Percentiles rank a stretch among this genome's conserved stretches.
phyloP scores from a whole-genome alignment of 176 grass and related monocot genomes.

The Hordeum marinum region DNA sequence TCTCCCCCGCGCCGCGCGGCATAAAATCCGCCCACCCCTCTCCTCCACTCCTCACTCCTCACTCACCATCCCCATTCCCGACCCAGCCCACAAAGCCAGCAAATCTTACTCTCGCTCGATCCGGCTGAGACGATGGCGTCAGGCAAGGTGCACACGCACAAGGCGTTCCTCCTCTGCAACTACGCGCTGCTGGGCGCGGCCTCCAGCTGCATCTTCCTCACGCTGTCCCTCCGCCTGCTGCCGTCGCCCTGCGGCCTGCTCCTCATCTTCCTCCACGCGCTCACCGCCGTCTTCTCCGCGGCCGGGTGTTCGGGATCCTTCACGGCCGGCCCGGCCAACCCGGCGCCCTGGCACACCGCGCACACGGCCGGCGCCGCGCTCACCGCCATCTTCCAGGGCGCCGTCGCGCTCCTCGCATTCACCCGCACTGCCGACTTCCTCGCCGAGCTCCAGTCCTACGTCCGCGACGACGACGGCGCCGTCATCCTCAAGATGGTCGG shows the following conservation, averaged over 20 bases:
- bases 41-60: neutral
- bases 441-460: slow-evolving; percentile 73
- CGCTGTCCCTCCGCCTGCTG: slow-evolving; percentile 61
- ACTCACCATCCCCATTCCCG: neutral
- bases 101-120: neutral
- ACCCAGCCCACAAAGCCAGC: neutral
- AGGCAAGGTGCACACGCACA: slow-evolving; percentile 44
- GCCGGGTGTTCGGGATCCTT: slow-evolving; percentile 56
- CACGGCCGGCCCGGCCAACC: slow-evolving; percentile 35
- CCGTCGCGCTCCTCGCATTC: slow-evolving; percentile 64
- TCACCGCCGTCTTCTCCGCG: slow-evolving; percentile 69
- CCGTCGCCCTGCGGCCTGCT: slow-evolving; percentile 70
- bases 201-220: slow-evolving; percentile 83
- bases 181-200: slow-evolving; percentile 62
- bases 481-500: slow-evolving; percentile 98
- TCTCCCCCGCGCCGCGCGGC: neutral
- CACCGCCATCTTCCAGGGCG: slow-evolving; percentile 94
- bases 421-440: slow-evolving; percentile 81
- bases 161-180: slow-evolving; percentile 74
- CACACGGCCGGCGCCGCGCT: slow-evolving; percentile 70
- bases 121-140: slow-evolving; percentile 2
- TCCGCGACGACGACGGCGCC: slow-evolving; percentile 84
- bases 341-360: slow-evolving; percentile 49
- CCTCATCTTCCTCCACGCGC: slow-evolving; percentile 61
- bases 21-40: neutral